These are phyloP conservation scores for Cinchona pubescens DNA, from an alignment of 257 asterid genomes.

Conservation along the genomic window DNA sequence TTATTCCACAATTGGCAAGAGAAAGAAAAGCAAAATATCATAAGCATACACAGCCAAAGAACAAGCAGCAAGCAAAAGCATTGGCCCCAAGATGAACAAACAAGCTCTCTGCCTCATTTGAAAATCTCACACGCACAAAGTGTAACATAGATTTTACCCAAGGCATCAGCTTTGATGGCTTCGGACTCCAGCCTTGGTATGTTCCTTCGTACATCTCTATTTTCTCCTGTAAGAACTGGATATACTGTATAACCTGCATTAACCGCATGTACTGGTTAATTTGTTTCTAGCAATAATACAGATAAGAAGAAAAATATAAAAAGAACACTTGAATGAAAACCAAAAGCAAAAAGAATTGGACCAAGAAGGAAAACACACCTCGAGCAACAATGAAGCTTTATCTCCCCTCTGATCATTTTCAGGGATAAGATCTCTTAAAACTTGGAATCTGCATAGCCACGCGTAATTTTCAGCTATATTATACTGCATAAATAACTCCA, in stretches of 20 bases:
- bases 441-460: constrained; percentile 57
- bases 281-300: background rate
- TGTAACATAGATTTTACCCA: constrained; percentile 43
- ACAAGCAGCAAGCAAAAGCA: background rate
- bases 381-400: constrained; percentile 77
- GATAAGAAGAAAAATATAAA: background rate
- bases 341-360: constrained; percentile 8
- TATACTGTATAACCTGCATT: constrained; percentile 84
- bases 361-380: constrained; percentile 45
- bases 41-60: background rate
- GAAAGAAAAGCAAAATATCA: too few relatives aligned
- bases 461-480: constrained; percentile 17
- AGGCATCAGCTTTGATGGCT: constrained; percentile 58
- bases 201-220: constrained; percentile 59
- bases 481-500: background rate
- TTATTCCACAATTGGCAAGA: background rate
- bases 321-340: background rate
- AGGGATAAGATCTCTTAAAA: constrained; percentile 66
- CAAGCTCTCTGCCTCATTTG: background rate
- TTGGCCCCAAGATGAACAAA: background rate
- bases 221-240: constrained; percentile 71
- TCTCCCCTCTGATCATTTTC: constrained; percentile 81
- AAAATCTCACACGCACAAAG: background rate
- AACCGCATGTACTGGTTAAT: constrained; percentile 8
- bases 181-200: constrained; percentile 71